Conservation (phyloP, 768 basidiomycete species). For the Hemileccinum rubropunctum region DNA sequence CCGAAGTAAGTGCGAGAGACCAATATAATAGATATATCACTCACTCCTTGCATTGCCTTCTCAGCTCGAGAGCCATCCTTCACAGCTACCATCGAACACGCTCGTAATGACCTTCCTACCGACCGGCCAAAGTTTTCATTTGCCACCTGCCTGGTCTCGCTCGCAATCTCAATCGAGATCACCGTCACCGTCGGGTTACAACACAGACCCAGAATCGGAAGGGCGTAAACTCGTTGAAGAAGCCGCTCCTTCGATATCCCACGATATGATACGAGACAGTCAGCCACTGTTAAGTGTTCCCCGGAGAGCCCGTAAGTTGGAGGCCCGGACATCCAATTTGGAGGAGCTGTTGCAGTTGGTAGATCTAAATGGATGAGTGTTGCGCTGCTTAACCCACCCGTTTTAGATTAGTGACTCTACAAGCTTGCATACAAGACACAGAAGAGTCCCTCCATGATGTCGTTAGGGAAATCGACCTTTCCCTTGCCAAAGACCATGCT, state of each 20-base stretch:
- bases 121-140: slow-evolving; percentile 56
- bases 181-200: slow-evolving; percentile 65
- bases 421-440: slow-evolving; percentile 51
- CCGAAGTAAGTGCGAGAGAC: slow-evolving; percentile 49
- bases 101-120: slow-evolving; percentile 66
- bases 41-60: slow-evolving; percentile 7
- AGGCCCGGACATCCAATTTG: slow-evolving; percentile 51
- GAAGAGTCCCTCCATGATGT: slow-evolving; percentile 48
- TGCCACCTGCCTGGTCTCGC: slow-evolving; percentile 38
- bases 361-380: not conserved
- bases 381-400: not conserved
- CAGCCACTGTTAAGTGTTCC: slow-evolving; percentile 11
- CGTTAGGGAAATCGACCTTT: slow-evolving; percentile 44
- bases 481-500: slow-evolving; percentile 41
- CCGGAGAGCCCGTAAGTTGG: slow-evolving; percentile 26
- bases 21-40: slow-evolving; percentile 6
- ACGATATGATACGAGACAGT: slow-evolving; percentile 17
- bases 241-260: slow-evolving; percentile 14
- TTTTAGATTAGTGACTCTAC: slow-evolving; percentile 50
- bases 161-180: slow-evolving; percentile 36
- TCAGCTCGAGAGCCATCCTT: slow-evolving; percentile 39
- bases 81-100: slow-evolving; percentile 67
- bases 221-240: slow-evolving; percentile 40
- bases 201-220: slow-evolving; percentile 69
- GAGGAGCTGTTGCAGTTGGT: slow-evolving; percentile 73